phyloP scores from a whole-genome alignment of 148 eudicot genomes.

The Salicornia ramosissima region DNA sequence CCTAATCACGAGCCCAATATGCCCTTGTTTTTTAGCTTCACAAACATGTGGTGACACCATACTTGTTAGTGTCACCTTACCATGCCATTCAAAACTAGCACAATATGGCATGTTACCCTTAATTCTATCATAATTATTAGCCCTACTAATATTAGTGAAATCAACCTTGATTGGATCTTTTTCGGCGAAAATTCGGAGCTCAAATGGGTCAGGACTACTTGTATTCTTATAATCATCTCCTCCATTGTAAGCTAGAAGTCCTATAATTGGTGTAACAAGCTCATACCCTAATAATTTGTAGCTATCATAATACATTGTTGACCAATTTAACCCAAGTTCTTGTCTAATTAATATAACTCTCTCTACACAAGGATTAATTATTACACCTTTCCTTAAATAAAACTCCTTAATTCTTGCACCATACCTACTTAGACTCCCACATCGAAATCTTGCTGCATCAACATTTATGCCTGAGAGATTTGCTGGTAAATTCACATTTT shows the following conservation, averaged over 20 bases:
- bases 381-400: conserved; percentile 37
- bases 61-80: conserved; percentile 43
- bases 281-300: conserved; percentile 55
- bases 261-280: conserved; percentile 72
- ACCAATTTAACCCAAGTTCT: conserved; percentile 55
- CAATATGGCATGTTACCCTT: conserved; percentile 47
- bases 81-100: conserved; percentile 54
- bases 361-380: conserved; percentile 62
- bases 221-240: conserved; percentile 39
- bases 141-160: conserved; percentile 36
- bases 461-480: conserved; percentile 67
- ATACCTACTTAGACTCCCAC: conserved; percentile 76
- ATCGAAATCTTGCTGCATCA: conserved; percentile 46
- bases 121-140: not conserved
- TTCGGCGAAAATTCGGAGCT: conserved; percentile 45
- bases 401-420: conserved; percentile 68
- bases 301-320: conserved; percentile 45
- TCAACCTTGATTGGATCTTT: conserved; percentile 48
- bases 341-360: conserved; percentile 60
- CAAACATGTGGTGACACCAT: conserved; percentile 57
- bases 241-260: conserved; percentile 67
- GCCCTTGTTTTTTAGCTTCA: conserved; percentile 51
- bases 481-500: conserved; percentile 43
- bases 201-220: conserved; percentile 44
- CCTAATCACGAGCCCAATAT: conserved; percentile 63